Conservation (phyloP, 495 filamentous ascomycete species). For the Talaromyces ruber region DNA sequence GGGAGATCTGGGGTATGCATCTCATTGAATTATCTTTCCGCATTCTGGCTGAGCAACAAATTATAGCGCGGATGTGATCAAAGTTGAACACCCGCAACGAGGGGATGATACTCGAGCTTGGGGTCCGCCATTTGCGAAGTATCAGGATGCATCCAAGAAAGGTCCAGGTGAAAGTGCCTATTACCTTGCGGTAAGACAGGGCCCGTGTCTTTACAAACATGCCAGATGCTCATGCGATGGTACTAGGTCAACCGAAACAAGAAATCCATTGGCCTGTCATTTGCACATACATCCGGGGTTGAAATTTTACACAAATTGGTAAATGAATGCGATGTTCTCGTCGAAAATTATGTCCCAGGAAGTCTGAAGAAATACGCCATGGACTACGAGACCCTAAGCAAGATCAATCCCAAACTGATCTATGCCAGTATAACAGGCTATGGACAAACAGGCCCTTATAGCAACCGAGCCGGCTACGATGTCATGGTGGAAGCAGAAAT, state of each 20-base stretch:
- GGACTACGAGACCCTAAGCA: slow-evolving; percentile 69
- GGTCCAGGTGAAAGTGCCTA: slow-evolving; percentile 92
- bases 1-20: slow-evolving; percentile 81
- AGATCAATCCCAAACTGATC: slow-evolving; percentile 68
- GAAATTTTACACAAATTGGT: slow-evolving; percentile 79
- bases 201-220: neutral
- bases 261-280: slow-evolving; percentile 86
- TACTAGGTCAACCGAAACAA: slow-evolving; percentile 89
- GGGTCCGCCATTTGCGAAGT: slow-evolving; percentile 89
- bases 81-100: slow-evolving; percentile 84
- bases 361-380: slow-evolving; percentile 84
- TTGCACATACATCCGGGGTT: slow-evolving; percentile 73
- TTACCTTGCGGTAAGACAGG: slow-evolving; percentile 69
- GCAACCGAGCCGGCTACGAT: slow-evolving; percentile 85
- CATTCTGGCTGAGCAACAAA: slow-evolving; percentile 11
- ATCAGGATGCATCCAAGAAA: slow-evolving; percentile 49
- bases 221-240: neutral
- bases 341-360: slow-evolving; percentile 94
- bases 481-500: slow-evolving; percentile 99
- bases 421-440: slow-evolving; percentile 68
- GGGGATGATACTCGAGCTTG: slow-evolving; percentile 95
- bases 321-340: slow-evolving; percentile 79
- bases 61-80: slow-evolving; percentile 85
- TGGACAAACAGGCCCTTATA: slow-evolving; percentile 90
- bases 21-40: neutral